Conservation (phyloP, 2,329 filamentous ascomycete genomes). For the Falciphora oryzae region DNA sequence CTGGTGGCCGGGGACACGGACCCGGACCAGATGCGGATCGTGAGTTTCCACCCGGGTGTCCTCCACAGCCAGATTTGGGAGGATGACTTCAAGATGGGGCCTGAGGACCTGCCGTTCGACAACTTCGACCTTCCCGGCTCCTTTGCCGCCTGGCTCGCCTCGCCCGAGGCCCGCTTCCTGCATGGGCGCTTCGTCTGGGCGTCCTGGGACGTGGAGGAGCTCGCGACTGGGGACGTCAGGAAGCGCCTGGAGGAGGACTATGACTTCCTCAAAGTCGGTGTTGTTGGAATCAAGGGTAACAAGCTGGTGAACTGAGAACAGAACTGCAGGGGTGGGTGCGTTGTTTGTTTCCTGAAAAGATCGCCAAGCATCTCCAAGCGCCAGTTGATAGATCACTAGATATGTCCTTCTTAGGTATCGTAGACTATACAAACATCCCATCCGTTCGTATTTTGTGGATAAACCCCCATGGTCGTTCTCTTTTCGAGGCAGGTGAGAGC, state of each 20-base stretch:
- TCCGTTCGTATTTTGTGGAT: too few species aligned
- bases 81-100: too few species aligned
- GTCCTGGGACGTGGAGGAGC: conserved; percentile 37
- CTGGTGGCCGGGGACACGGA: conserved; percentile 16
- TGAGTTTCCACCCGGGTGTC: conserved; percentile 21
- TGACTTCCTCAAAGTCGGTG: conserved; percentile 16
- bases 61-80: conserved; percentile 11
- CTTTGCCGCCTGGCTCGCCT: conserved; percentile 34
- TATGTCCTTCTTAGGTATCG: too few species aligned
- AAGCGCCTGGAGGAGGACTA: conserved; percentile 14
- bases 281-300: conserved; percentile 8
- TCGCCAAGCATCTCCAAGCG: too few species aligned
- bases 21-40: conserved; percentile 17
- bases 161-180: conserved; percentile 31
- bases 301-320: not conserved
- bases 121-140: conserved; percentile 17
- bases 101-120: conserved; percentile 11
- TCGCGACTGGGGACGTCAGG: conserved; percentile 17
- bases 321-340: too few species aligned
- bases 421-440: too few species aligned
- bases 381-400: too few species aligned
- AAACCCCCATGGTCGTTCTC: too few species aligned
- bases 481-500: too few species aligned
- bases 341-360: too few species aligned
- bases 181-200: conserved; percentile 33